Percentiles rank a stretch among this genome's conserved stretches.
These are phyloP conservation scores for Lentinula edodes DNA, from an alignment of 768 basidiomycete genomes.

Conservation along the genomic window DNA sequence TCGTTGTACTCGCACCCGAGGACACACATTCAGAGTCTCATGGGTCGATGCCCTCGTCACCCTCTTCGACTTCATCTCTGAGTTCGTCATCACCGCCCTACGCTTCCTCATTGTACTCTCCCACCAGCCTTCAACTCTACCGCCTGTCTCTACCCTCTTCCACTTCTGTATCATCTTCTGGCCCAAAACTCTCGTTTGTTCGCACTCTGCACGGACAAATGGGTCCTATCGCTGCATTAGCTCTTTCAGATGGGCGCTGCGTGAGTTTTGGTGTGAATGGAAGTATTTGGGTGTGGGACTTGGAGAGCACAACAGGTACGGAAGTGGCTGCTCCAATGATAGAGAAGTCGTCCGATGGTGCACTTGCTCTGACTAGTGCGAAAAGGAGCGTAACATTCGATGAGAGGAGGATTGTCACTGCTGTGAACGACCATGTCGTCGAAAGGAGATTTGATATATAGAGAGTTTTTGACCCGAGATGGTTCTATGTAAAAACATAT, in stretches of 20 bases:
- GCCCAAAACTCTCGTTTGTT: slow-evolving; percentile 65
- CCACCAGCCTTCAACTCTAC: slow-evolving; percentile 66
- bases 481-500: no score
- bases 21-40: slow-evolving; percentile 18
- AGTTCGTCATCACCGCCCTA: slow-evolving; percentile 20
- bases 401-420: slow-evolving; percentile 65
- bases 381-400: slow-evolving; percentile 61
- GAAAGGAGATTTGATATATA: slow-evolving; percentile 57
- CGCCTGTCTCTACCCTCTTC: slow-evolving; percentile 57
- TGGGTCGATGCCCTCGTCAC: slow-evolving; percentile 1
- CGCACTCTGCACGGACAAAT: slow-evolving; percentile 67
- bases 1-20: slow-evolving; percentile 71
- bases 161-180: slow-evolving; percentile 43
- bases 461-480: slow-evolving; percentile 2
- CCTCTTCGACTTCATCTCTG: slow-evolving; percentile 14
- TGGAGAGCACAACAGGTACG: slow-evolving; percentile 51
- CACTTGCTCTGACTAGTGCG: slow-evolving; percentile 14
- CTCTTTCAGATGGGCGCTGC: slow-evolving; percentile 78
- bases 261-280: slow-evolving; percentile 70
- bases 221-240: slow-evolving; percentile 60
- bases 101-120: slow-evolving; percentile 35
- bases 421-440: slow-evolving; percentile 30
- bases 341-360: slow-evolving; percentile 9
- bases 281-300: slow-evolving; percentile 82
- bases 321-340: slow-evolving; percentile 30